phyloP scores from a whole-genome alignment of 352 stramenopile genomes.

The Pythium sp. region DNA sequence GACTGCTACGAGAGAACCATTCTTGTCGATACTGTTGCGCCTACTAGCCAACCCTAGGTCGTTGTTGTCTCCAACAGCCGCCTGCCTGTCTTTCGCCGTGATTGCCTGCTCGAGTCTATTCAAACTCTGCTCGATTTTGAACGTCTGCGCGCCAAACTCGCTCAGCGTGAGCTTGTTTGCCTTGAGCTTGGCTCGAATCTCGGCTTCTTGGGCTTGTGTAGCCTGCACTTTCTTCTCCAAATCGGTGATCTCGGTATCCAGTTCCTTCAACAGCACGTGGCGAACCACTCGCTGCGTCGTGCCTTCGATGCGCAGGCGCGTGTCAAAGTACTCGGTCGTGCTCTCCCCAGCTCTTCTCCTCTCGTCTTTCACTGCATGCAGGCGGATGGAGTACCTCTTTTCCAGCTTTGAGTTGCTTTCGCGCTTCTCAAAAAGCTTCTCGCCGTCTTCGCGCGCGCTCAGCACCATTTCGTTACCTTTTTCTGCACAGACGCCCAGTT shows the following conservation, averaged over 20 bases:
- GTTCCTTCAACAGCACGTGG: constrained; percentile 38
- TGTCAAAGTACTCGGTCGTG: constrained; percentile 62
- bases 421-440: constrained; percentile 43
- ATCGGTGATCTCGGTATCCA: constrained; percentile 32
- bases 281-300: constrained; percentile 51
- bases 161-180: constrained; percentile 27
- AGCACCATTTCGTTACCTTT: constrained; percentile 60
- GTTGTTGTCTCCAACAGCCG: neutral
- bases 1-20: neutral
- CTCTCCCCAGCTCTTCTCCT: constrained; percentile 25
- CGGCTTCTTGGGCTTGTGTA: constrained; percentile 4
- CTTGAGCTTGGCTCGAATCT: constrained; percentile 16
- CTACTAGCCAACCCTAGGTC: neutral
- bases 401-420: constrained; percentile 24
- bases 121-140: constrained; percentile 37
- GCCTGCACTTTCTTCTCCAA: constrained; percentile 23
- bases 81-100: constrained; percentile 11
- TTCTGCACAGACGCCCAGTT: constrained; percentile 34
- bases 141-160: constrained; percentile 36
- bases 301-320: constrained; percentile 49
- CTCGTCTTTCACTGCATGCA: constrained; percentile 36
- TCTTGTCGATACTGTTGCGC: neutral
- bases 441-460: constrained; percentile 50
- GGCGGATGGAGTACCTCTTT: constrained; percentile 28
- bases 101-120: constrained; percentile 25